Conservation (phyloP, 257 asterid species). For the Capsicum baccatum region DNA sequence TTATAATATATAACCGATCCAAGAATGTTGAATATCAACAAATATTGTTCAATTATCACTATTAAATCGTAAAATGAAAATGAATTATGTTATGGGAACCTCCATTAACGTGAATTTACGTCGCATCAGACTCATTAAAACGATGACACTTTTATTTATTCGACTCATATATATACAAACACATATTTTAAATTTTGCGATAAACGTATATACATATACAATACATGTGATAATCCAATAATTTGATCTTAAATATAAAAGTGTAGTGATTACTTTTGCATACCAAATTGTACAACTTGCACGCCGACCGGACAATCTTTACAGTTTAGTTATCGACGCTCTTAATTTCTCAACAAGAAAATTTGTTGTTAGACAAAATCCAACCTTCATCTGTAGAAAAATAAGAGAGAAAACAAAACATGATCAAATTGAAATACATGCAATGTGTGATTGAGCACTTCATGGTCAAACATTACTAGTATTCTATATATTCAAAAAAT, state of each 20-base stretch:
- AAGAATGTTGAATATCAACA: not conserved
- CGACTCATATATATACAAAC: not conserved
- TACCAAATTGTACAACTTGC: not conserved
- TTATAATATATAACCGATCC: not conserved
- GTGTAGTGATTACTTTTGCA: not conserved
- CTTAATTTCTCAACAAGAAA: conserved; percentile 18
- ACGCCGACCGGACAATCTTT: not conserved
- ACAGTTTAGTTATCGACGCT: not conserved
- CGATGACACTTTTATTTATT: not conserved
- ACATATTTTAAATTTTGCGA: not conserved
- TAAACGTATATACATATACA: not conserved
- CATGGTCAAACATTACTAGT: too few species aligned
- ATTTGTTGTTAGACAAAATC: conserved; percentile 5
- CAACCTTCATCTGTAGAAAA: conserved; percentile 5
- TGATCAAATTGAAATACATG: not conserved
- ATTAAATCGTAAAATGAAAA: not conserved
- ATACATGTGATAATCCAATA: not conserved
- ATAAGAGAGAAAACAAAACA: not conserved
- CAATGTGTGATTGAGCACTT: not conserved
- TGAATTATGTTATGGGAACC: not conserved
- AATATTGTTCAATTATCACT: not conserved
- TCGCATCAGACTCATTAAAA: not conserved
- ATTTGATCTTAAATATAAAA: not conserved
- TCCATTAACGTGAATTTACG: not conserved
- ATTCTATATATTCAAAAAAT: too few species aligned